Evolutionary conservation across 768 basidiomycete species (phyloP), one percentile per base, ranked within the genome.

Genomic region (Saitozyma podzolica): DNA sequence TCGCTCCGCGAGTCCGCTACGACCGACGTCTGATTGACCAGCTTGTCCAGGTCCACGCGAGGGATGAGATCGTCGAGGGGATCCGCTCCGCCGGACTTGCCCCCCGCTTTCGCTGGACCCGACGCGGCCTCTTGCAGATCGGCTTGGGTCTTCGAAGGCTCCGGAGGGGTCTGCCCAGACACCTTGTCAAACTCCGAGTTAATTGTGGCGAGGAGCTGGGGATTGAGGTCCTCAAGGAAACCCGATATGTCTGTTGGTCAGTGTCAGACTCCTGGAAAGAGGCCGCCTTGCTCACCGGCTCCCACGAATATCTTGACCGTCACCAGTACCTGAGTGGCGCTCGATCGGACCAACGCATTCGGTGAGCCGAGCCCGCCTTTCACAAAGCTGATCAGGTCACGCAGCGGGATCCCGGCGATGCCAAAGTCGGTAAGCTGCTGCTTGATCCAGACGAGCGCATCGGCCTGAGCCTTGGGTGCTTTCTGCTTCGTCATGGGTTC

Each of bases 1-100:
- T 95, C 94, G 69, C 88, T 95, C 81, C 91, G 93, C 9, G 88
- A 84, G 70, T 92, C 91, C 2, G 87, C 83, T 14, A 96, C 80
- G 52, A 94, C 88, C 6, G 87, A 86, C 0, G 91, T 91, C 20
- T 89, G 89, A 66, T 88, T 89, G 58, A 98, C 82, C 29, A 99
- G 80, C 58, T 85, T 83, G 68, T 98, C 94, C 47, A 98, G 83
- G 72, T 99, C 96, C 47, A 97, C 90, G 39, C 96, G 87, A 37
- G 96, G 96, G 78, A 96, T 95, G 47, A 99, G 83, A 53, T 96
- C 93, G 68, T 98, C 96, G 66, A 98, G 74, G 10, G 94, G 86
- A 78, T 97, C 92, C 8, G 75, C 81, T 0, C 74, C 78, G 16
- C 69, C 75, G 7, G 77, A 80, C 51, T 82, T 84, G 41, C 82